A percentile compares a stretch with the other conserved stretches of the same genome.
These are phyloP conservation scores for Ogataea allantospora DNA, from an alignment of 805 yeast genomes.

Conservation along the genomic window DNA sequence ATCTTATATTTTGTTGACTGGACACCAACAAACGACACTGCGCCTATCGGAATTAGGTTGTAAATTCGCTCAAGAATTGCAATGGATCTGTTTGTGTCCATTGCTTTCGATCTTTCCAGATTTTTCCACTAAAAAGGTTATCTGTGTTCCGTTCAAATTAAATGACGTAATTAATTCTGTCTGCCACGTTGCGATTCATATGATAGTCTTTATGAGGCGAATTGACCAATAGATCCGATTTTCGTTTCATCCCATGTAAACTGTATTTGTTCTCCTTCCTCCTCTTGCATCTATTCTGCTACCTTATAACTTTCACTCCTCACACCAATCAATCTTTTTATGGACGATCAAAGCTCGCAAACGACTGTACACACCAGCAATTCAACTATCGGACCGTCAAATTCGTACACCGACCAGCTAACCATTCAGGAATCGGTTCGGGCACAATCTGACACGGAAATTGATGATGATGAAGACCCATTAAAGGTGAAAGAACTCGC, in stretches of 20 bases:
- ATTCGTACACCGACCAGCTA: constrained; percentile 15
- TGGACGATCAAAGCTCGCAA: constrained; percentile 25
- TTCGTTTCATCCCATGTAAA: background rate
- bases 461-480: constrained; percentile 48
- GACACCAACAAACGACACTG: background rate
- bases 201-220: too few species aligned
- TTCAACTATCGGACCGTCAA: constrained; percentile 20
- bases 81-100: too few species aligned
- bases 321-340: constrained; percentile 5
- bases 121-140: too few species aligned
- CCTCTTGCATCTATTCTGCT: background rate
- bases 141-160: too few species aligned
- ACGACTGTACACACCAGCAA: constrained; percentile 19
- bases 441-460: constrained; percentile 1
- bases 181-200: too few species aligned
- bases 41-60: background rate
- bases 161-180: too few species aligned
- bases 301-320: constrained; percentile 3
- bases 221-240: background rate
- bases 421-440: constrained; percentile 12
- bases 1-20: background rate
- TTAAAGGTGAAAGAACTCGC: constrained; percentile 59
- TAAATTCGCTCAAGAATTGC: too few species aligned
- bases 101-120: too few species aligned
- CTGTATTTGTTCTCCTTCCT: background rate